Conservation (phyloP, 345 rosid genomes). For the Populus simonii region DNA sequence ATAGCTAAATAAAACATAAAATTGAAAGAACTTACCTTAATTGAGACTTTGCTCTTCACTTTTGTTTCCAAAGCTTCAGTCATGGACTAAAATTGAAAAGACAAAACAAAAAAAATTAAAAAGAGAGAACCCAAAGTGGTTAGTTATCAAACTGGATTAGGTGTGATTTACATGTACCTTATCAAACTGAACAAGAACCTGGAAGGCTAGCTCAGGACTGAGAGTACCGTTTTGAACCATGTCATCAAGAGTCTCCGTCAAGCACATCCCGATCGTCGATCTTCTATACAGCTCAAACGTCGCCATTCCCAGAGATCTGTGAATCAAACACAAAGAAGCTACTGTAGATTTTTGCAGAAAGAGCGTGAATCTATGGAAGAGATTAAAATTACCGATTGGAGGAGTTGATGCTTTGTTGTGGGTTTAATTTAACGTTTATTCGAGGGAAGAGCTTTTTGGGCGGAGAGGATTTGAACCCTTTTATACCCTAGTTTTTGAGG, state of each 20-base stretch:
- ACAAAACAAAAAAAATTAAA: neutral
- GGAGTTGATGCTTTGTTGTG: conserved; percentile 9
- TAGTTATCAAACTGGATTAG: neutral
- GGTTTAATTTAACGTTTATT: conserved; percentile 30
- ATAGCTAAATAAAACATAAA: neutral
- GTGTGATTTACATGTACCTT: conserved; percentile 44
- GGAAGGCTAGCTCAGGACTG: conserved; percentile 90
- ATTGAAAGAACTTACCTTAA: conserved; percentile 47
- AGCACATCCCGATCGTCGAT: conserved; percentile 95
- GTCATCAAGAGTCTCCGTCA: conserved; percentile 93
- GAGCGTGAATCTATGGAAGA: neutral
- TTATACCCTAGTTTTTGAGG: conserved; percentile 89
- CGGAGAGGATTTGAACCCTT: conserved; percentile 61
- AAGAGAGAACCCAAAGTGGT: neutral
- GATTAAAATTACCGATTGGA: conserved; percentile 28
- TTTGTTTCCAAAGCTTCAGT: conserved; percentile 89
- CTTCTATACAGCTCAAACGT: conserved; percentile 95
- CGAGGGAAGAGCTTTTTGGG: conserved; percentile 35
- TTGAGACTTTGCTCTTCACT: conserved; percentile 87
- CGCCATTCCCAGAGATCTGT: conserved; percentile 58
- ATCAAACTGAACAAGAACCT: conserved; percentile 94
- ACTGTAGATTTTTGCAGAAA: neutral
- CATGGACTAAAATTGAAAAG: conserved; percentile 61
- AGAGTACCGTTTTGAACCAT: conserved; percentile 92
- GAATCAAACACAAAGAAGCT: neutral